Evolutionary conservation across 2,329 filamentous ascomycete species (phyloP).

Genomic region (Scolecobasidium constrictum): DNA sequence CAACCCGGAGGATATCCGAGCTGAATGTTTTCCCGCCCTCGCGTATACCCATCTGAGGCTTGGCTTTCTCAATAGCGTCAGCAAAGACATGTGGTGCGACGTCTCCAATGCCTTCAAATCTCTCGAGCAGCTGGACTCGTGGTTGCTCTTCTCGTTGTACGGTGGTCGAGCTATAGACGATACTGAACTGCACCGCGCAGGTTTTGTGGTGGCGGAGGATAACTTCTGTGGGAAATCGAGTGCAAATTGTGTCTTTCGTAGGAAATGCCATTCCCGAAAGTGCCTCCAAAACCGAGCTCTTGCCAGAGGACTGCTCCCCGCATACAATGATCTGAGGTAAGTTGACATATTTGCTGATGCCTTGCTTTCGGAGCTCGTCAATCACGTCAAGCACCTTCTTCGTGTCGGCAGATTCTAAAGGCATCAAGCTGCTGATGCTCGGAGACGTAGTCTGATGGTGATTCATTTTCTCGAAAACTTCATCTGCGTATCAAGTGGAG

Average conservation of each 20-base stretch:
- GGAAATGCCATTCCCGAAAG: constrained; percentile 52
- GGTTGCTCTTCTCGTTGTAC: background rate
- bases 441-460: no score
- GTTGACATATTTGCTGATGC: no score
- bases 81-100: no score
- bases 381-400: no score
- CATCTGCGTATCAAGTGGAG: no score
- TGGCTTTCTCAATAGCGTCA: background rate
- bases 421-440: no score
- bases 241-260: constrained; percentile 46
- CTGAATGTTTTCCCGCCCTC: background rate
- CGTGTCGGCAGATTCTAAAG: no score
- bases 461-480: no score
- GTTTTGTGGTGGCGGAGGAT: background rate
- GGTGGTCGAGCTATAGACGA: background rate
- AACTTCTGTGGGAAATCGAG: no score
- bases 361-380: no score
- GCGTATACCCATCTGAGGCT: background rate
- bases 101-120: background rate
- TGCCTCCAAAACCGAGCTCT: constrained; percentile 14
- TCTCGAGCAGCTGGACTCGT: background rate
- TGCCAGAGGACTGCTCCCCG: constrained; percentile 17
- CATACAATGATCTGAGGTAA: constrained; percentile 15
- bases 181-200: background rate
- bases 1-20: constrained; percentile 42